Percentiles rank a stretch among this genome's conserved stretches.
Evolutionary conservation across 192 early-diverging fungal species (phyloP).

Genomic region (Fimicolochytrium jonesii): DNA sequence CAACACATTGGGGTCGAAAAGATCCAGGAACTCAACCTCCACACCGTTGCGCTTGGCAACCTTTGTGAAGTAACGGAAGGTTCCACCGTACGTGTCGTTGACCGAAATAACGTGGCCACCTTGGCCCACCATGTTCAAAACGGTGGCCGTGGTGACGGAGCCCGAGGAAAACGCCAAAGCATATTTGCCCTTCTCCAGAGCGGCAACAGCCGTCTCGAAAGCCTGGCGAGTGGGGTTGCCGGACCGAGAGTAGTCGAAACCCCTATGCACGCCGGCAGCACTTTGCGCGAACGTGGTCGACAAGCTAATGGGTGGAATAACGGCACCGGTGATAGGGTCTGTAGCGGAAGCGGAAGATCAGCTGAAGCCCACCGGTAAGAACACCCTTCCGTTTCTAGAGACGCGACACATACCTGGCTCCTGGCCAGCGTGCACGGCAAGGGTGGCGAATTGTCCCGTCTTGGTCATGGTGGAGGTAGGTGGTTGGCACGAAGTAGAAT

Average conservation of each 20-base stretch:
- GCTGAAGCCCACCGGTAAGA: neutral
- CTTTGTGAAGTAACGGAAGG: slow-evolving; percentile 49
- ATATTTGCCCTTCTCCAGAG: slow-evolving; percentile 86
- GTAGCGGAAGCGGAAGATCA: neutral
- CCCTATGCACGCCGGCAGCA: slow-evolving; percentile 84
- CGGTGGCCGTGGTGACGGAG: slow-evolving; percentile 77
- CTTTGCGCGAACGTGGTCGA: slow-evolving; percentile 96
- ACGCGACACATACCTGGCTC: slow-evolving; percentile 45
- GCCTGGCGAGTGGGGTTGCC: slow-evolving; percentile 93
- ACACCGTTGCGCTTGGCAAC: slow-evolving; percentile 63
- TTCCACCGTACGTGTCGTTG: slow-evolving; percentile 93
- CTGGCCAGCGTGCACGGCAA: slow-evolving; percentile 91
- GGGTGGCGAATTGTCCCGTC: slow-evolving; percentile 69
- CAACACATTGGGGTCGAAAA: slow-evolving; percentile 63
- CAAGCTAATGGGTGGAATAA: slow-evolving; percentile 91
- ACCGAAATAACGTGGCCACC: slow-evolving; percentile 89
- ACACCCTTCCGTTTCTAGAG: neutral
- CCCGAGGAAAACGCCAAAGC: slow-evolving; percentile 62
- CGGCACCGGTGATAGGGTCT: slow-evolving; percentile 92
- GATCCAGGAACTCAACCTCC: slow-evolving; percentile 85
- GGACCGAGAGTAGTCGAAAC: slow-evolving; percentile 92
- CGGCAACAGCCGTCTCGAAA: slow-evolving; percentile 84
- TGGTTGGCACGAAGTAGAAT: no score
- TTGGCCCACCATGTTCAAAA: slow-evolving; percentile 69
- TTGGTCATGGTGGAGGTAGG: no score